These are phyloP conservation scores for Rhipidocladum racemiflorum DNA, from an alignment of 176 grass and related monocot genomes.

Conservation along the genomic window DNA sequence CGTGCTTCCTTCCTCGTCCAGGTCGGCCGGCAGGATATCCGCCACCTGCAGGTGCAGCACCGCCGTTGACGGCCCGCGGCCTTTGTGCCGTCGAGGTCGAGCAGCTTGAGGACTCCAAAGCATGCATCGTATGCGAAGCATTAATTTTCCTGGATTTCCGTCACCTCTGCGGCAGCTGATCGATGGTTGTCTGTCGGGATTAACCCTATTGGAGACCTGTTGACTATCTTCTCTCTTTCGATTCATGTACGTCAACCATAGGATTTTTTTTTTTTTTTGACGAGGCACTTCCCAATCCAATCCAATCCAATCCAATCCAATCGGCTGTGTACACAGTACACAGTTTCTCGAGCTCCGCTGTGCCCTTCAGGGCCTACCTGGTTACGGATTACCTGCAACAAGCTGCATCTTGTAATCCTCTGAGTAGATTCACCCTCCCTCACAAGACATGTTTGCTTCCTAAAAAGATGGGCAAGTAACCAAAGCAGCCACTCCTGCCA, in stretches of 20 bases:
- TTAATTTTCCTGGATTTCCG: not conserved
- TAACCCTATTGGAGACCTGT: not conserved
- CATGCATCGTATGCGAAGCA: not conserved
- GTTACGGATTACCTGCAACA: not conserved
- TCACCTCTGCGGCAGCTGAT: too few relatives aligned
- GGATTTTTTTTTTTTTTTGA: too few relatives aligned
- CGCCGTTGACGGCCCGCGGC: too few relatives aligned
- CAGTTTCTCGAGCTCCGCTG: not conserved
- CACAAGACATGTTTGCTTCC: not conserved
- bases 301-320: not conserved
- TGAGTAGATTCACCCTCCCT: not conserved
- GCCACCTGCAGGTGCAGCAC: too few relatives aligned
- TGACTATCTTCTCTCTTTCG: not conserved
- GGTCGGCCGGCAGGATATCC: too few relatives aligned
- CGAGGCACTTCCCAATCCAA: too few relatives aligned
- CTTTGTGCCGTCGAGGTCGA: too few relatives aligned
- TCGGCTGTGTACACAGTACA: not conserved
- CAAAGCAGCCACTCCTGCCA: constrained; percentile 11
- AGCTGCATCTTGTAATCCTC: not conserved
- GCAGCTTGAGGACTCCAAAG: too few relatives aligned
- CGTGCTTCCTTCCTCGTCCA: too few relatives aligned
- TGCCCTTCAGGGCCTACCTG: too few relatives aligned
- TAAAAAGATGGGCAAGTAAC: not conserved
- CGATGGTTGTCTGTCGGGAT: too few relatives aligned
- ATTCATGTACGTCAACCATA: not conserved